These are phyloP conservation scores for Paspalum vaginatum DNA, from an alignment of 176 grass and related monocot genomes.

Conservation along the genomic window DNA sequence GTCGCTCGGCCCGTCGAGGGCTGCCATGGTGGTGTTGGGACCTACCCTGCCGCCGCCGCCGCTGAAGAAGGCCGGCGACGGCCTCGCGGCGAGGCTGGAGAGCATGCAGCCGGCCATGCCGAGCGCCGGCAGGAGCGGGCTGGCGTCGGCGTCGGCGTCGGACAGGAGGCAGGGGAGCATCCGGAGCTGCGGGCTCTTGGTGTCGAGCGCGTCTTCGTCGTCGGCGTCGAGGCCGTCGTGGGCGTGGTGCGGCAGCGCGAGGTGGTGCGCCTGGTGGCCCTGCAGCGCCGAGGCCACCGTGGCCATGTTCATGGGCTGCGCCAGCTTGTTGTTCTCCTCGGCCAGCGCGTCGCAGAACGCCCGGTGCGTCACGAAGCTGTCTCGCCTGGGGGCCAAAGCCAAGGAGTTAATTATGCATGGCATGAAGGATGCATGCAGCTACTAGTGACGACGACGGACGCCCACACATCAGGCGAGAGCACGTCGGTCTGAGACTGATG, in stretches of 20 bases:
- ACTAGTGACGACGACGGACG: no score
- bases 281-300: constrained; percentile 58
- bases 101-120: constrained; percentile 56
- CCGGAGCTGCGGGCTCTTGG: constrained; percentile 41
- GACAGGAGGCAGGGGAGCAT: constrained; percentile 32
- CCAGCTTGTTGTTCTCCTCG: constrained; percentile 62
- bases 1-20: constrained; percentile 1
- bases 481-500: no score
- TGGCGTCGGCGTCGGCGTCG: not conserved
- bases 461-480: no score
- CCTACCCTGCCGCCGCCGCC: not conserved
- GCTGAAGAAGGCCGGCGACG: not conserved
- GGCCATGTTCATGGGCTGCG: constrained; percentile 75
- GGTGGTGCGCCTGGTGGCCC: constrained; percentile 29
- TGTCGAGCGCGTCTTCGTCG: constrained; percentile 12
- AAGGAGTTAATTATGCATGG: no score
- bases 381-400: constrained; percentile 63
- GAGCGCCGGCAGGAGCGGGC: constrained; percentile 12
- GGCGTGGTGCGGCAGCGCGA: not conserved
- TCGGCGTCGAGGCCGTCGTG: not conserved
- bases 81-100: constrained; percentile 41
- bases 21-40: not conserved
- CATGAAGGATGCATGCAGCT: no score
- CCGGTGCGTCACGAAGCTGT: constrained; percentile 80
- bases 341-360: constrained; percentile 70